A percentile compares a stretch with the other conserved stretches of the same genome.
Evolutionary conservation across 2,329 filamentous ascomycete genomes (phyloP).

Genomic region (Paecilomyces fulvus): DNA sequence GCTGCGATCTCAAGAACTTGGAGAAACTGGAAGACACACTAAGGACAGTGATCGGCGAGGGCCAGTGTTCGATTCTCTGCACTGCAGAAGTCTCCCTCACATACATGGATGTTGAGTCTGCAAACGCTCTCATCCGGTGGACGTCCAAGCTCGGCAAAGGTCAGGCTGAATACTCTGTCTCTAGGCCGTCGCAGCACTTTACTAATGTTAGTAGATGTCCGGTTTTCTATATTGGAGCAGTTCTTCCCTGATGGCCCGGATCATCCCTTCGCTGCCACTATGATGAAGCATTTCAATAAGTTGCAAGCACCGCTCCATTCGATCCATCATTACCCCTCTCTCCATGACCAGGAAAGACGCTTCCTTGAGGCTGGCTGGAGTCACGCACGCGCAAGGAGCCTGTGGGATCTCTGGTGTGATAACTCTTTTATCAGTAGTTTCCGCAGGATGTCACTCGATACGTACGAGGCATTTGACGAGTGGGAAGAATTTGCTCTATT

Average conservation of each 20-base stretch:
- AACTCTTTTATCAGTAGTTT: constrained; percentile 53
- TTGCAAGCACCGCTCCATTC: constrained; percentile 70
- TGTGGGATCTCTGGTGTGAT: constrained; percentile 79
- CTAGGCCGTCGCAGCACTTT: constrained; percentile 1
- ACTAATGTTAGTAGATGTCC: constrained; percentile 41
- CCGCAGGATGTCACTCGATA: constrained; percentile 56
- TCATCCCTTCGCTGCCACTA: constrained; percentile 79
- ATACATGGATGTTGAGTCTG: constrained; percentile 69
- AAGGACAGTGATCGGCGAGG: constrained; percentile 48
- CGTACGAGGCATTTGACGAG: constrained; percentile 80
- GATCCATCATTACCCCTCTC: constrained; percentile 59
- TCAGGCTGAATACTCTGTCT: constrained; percentile 28
- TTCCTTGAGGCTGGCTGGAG: constrained; percentile 64
- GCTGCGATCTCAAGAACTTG: constrained; percentile 70
- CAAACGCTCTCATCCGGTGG: constrained; percentile 71
- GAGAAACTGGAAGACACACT: constrained; percentile 52
- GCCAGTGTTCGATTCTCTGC: constrained; percentile 61
- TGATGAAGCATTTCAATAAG: constrained; percentile 77
- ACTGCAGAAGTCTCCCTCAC: constrained; percentile 85
- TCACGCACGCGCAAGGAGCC: constrained; percentile 52
- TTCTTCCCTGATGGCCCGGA: constrained; percentile 67
- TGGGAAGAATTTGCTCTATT: constrained; percentile 93
- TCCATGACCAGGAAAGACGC: constrained; percentile 57
- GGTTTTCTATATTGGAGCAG: constrained; percentile 83
- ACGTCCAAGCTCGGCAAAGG: constrained; percentile 61